These are phyloP conservation scores for Platanthera zijinensis DNA, from an alignment of 106 monocot genomes.

Conservation along the genomic window DNA sequence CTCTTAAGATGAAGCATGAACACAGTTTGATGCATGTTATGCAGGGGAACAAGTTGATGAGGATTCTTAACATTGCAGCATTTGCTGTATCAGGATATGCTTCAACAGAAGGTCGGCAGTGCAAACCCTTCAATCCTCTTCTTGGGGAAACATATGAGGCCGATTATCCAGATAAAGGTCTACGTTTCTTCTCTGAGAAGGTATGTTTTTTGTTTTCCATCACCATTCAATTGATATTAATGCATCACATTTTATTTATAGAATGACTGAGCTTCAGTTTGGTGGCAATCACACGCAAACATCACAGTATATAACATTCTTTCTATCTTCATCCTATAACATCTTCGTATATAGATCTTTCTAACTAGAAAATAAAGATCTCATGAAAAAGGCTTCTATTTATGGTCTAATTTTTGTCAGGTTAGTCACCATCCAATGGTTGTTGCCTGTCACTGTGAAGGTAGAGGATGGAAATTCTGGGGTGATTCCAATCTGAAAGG, in stretches of 20 bases:
- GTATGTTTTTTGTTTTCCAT: constrained; percentile 20
- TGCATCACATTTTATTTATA: background rate
- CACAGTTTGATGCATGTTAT: background rate
- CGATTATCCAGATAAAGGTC: constrained; percentile 98
- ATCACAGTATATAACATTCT: background rate
- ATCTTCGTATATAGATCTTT: background rate
- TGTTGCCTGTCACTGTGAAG: constrained; percentile 94
- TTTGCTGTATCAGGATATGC: constrained; percentile 98
- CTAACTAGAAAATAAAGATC: background rate
- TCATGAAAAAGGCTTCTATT: background rate
- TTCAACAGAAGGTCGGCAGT: constrained; percentile 94
- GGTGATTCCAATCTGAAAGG: constrained; percentile 93
- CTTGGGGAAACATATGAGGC: constrained; percentile 97
- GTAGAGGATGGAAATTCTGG: constrained; percentile 94
- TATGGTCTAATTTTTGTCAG: constrained; percentile 23
- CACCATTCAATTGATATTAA: background rate
- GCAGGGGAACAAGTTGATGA: constrained; percentile 93
- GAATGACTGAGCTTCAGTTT: background rate
- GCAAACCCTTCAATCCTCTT: constrained; percentile 97
- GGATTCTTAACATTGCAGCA: constrained; percentile 84
- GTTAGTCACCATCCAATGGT: constrained; percentile 98
- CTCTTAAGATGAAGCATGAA: background rate
- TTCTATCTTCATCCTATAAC: background rate
- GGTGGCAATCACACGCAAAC: background rate
- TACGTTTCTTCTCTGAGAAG: constrained; percentile 96